Percentiles rank a stretch among this genome's conserved stretches.
Conservation (phyloP, 768 basidiomycete genomes). For the Ramaria rubella region DNA sequence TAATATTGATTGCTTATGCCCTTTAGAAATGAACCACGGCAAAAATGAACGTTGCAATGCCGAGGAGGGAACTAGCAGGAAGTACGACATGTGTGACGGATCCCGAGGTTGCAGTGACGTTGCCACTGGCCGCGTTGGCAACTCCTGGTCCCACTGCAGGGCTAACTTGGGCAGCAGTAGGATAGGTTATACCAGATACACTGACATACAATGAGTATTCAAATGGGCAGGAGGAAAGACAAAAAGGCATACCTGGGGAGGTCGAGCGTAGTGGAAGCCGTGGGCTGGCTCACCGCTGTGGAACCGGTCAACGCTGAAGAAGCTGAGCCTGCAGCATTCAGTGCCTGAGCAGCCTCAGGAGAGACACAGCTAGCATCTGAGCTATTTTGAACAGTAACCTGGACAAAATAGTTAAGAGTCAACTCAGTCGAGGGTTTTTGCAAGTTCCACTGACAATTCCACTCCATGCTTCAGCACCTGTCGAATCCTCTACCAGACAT, state of each 20-base stretch:
- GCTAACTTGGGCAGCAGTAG: background rate
- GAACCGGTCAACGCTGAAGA: background rate
- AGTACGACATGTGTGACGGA: constrained; percentile 5
- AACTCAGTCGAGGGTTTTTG: background rate
- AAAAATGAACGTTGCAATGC: background rate
- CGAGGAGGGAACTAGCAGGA: background rate
- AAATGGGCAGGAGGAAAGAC: background rate
- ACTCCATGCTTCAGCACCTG: constrained; percentile 62
- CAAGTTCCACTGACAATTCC: constrained; percentile 38
- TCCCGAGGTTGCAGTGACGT: constrained; percentile 13
- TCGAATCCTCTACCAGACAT: constrained; percentile 47
- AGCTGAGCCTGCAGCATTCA: constrained; percentile 12
- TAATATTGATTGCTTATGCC: background rate
- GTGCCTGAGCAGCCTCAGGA: background rate
- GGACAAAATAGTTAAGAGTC: background rate
- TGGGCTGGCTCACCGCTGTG: constrained; percentile 19
- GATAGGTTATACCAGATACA: no score
- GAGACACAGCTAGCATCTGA: constrained; percentile 33
- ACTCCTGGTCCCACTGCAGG: constrained; percentile 3
- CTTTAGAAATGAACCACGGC: background rate
- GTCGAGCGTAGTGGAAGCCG: constrained; percentile 11
- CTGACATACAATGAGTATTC: background rate
- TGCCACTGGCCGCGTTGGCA: constrained; percentile 11
- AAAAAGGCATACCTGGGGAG: background rate
- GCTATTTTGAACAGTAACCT: constrained; percentile 32